Evolutionary conservation across 1,284 basidiomycete genomes (phyloP).

Genomic region (Boletus sp.): DNA sequence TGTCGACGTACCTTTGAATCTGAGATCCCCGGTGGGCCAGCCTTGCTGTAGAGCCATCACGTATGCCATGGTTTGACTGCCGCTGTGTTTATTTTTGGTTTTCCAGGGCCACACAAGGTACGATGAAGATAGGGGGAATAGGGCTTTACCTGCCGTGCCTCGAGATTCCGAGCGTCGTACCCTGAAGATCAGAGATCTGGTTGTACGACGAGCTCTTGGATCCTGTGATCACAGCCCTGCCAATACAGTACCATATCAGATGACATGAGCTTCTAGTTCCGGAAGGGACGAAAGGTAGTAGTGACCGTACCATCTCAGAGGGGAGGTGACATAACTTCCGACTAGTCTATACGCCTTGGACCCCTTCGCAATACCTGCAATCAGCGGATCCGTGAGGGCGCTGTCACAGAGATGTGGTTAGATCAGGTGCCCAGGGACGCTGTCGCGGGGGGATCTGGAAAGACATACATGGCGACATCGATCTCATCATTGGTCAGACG

Average conservation of each 20-base stretch:
- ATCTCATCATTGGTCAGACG: constrained; percentile 82
- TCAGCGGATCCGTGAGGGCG: constrained; percentile 90
- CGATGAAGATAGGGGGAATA: neutral
- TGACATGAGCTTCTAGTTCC: neutral
- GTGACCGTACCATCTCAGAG: constrained; percentile 71
- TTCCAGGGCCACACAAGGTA: neutral
- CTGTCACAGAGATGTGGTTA: constrained; percentile 37
- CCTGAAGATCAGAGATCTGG: constrained; percentile 72
- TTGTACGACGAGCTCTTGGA: constrained; percentile 65
- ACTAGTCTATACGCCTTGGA: constrained; percentile 86
- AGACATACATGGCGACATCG: constrained; percentile 77
- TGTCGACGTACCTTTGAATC: constrained; percentile 63
- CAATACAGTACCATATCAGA: neutral
- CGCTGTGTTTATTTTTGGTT: constrained; percentile 40
- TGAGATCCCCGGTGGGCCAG: constrained; percentile 69
- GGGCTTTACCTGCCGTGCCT: constrained; percentile 70
- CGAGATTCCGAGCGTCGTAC: constrained; percentile 86
- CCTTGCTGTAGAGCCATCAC: constrained; percentile 88
- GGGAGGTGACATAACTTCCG: constrained; percentile 88
- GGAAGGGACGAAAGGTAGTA: neutral
- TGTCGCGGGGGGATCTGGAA: neutral
- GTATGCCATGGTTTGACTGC: constrained; percentile 91
- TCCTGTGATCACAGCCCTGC: constrained; percentile 90
- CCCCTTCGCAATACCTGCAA: constrained; percentile 81
- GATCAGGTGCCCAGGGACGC: constrained; percentile 3